These are phyloP conservation scores for Fusarium virguliforme DNA, from an alignment of 2,329 filamentous ascomycete species.

Conservation along the genomic window DNA sequence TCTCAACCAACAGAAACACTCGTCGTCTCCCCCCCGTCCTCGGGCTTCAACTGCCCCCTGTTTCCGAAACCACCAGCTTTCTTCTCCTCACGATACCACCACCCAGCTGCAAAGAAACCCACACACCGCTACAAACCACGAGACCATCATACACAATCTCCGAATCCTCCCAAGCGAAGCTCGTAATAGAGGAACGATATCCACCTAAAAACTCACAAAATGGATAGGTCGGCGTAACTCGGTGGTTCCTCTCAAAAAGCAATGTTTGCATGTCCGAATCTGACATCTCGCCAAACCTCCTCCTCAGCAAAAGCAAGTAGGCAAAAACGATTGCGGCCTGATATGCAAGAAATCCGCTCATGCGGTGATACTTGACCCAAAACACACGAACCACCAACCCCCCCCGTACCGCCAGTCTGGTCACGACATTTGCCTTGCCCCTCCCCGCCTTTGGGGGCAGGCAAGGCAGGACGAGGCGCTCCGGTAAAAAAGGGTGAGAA, in stretches of 20 bases:
- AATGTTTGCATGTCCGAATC: slow-evolving; percentile 4
- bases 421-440: background rate
- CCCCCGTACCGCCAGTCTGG: slow-evolving; percentile 5
- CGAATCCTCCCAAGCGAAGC: slow-evolving; percentile 18
- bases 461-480: background rate
- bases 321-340: slow-evolving; percentile 5
- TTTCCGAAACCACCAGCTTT: slow-evolving; percentile 19
- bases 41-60: slow-evolving; percentile 17
- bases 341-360: slow-evolving; percentile 11
- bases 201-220: slow-evolving; percentile 2
- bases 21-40: slow-evolving; percentile 14
- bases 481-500: slow-evolving; percentile 2
- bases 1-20: slow-evolving; percentile 5
- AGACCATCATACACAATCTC: slow-evolving; percentile 25
- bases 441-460: background rate
- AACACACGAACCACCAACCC: background rate
- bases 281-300: background rate
- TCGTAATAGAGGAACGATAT: background rate
- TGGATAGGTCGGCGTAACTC: background rate
- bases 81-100: slow-evolving; percentile 31
- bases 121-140: slow-evolving; percentile 40
- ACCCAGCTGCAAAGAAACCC: slow-evolving; percentile 12
- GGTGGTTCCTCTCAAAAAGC: slow-evolving; percentile 5
- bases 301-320: slow-evolving; percentile 14
- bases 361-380: background rate